Evolutionary conservation across 2,329 filamentous ascomycete genomes (phyloP), one percentile per base, ranked within the genome.

Genomic region (Xylariaceae sp.): DNA sequence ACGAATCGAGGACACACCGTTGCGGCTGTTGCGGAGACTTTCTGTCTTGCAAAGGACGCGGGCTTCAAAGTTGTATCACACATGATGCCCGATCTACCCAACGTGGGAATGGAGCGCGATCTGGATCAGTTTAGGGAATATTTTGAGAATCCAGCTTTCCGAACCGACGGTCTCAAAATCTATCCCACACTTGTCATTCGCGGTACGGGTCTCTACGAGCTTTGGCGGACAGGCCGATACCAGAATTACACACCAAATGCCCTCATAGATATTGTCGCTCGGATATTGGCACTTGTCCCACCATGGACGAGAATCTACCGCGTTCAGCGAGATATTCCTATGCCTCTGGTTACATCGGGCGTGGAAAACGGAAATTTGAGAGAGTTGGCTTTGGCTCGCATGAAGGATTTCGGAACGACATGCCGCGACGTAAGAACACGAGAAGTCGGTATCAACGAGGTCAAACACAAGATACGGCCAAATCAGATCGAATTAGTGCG

Each of bases 191-290:
- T 99, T 6, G 94, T 99, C 53, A 99, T 99, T 63, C 87, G 94
- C 59, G 94, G 94, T 1, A 99, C 94, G 1, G 94, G 94, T 11
- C 77, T 99, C 4, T 99, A 99, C 74, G 94, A 99, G 73, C 77
- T 99, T 17, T 99, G 95, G 94, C 83, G 95, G 48, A 99, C 94
- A 3, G 94, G 94, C 0, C 81, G 94, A 48, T 99, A 97, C 73
- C 94, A 97, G 72, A 99, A 99, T 70, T 99, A 99, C 73, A 99
- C 94, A 0, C 95, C 94, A 4, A 99, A 99, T 69, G 93, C 90
- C 0, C 81, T 99, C 33, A 90, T 99, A 56, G 94, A 99, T 68
- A 83, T 99, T 14, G 91, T 99, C 0, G 95, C 94, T 3, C 85
- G 94, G n/a, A 99, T 99, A 47, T 76, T 99, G 56, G 94, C 94